Base-by-base conservation (phyloP, 805 yeast genomes). In the Metschnikowia matae region DNA sequence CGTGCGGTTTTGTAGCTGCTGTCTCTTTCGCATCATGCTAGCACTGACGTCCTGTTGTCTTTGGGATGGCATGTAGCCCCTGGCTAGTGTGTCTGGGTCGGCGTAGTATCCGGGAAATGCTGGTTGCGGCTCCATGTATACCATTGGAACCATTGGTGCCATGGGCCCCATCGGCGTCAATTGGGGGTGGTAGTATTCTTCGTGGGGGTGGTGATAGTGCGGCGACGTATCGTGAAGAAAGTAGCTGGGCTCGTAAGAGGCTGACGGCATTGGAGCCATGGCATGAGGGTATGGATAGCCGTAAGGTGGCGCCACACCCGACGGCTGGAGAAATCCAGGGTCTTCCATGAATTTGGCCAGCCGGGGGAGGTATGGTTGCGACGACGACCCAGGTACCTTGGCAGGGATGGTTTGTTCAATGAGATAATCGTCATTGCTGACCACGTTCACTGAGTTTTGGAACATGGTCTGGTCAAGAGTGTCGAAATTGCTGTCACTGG, bases 391-490 rank as follows among this genome's bases (percentile, higher is more conserved):
- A 21, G 47, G 13, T 26, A 43, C 26, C 6, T 51, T 51, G 0
- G 79, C 78, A 23, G 80, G 79, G 26, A 69, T 71, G 0, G 83
- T 73, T 54, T 79, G 82, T 54, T 79, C 82, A 38, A 79, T 77
- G 43, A 79, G 58, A 46, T 76, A 74, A 48, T 77, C 80, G 42
- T 77, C 80, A 51, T 70, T 74, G 53, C 66, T 68, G 20, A 67
- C 69, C 41, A 77, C 65, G 52, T 73, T 54, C 32, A 55, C 49
- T 13, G 63, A 57, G 29, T 52, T 57, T 33, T 50, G 59, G 48
- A 62, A 58, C 40, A 57, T 52, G 26, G 59, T 34, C 6, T 62
- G 56, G 41, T 62, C 65, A 26, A 62, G 50, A 31, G 33, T 18
- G 33, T 54, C 59, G 40, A 62, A 50, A 39, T 62, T 61, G 44